phyloP scores from a whole-genome alignment of 805 yeast species.

The Myxozyma sirexii region DNA sequence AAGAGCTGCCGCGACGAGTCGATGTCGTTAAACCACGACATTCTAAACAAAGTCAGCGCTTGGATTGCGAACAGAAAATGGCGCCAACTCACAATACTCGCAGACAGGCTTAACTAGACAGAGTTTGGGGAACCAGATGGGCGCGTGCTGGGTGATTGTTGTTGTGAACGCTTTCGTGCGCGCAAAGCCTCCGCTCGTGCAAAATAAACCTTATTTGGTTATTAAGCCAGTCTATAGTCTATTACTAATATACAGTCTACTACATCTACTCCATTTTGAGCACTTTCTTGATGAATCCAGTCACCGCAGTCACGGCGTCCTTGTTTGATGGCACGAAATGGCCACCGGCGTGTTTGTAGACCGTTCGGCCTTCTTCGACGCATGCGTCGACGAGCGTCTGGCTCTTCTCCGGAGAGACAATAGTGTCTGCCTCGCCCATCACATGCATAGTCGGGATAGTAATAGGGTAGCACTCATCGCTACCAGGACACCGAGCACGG shows the following conservation, averaged over 20 bases:
- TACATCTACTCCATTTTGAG: constrained; percentile 1
- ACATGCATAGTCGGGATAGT: constrained; percentile 65
- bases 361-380: constrained; percentile 47
- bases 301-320: constrained; percentile 46
- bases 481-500: constrained; percentile 36
- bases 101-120: too few species aligned
- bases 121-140: too few species aligned
- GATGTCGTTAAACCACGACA: constrained; percentile 25
- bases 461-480: constrained; percentile 43
- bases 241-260: background rate
- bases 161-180: too few species aligned
- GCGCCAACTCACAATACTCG: too few species aligned
- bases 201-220: background rate
- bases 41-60: background rate
- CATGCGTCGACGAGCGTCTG: constrained; percentile 61
- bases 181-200: background rate
- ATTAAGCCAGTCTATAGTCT: background rate
- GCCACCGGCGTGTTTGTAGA: constrained; percentile 88
- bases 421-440: constrained; percentile 81
- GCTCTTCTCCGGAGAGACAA: constrained; percentile 74
- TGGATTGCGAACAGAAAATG: background rate
- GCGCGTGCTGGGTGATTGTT: too few species aligned
- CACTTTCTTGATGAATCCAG: constrained; percentile 36
- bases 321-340: constrained; percentile 93
- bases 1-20: constrained; percentile 16